Evolutionary conservation across 2,329 filamentous ascomycete genomes (phyloP), one percentile per base, ranked within the genome.

Genomic region (Parafenestella ontariensis): DNA sequence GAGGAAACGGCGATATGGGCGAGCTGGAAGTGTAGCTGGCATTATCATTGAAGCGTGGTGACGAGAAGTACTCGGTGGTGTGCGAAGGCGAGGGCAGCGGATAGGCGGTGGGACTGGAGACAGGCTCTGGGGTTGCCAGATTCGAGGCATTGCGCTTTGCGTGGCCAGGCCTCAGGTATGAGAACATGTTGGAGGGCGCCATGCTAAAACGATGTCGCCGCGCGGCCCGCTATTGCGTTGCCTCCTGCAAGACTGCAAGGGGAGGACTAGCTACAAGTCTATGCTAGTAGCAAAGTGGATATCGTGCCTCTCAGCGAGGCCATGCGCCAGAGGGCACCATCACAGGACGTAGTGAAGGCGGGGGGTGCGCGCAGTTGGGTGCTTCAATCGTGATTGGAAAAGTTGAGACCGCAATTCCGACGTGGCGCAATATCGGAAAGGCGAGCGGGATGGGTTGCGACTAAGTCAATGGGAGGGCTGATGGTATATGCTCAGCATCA

Each of bases 181-280:
- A 74, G 52, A 77, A 77, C 68, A 77, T 72, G 58, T 66, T 73
- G 45, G 72, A 75, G 61, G 74, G 74, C 59, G 74, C 73, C 73
- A 76, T 77, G 53, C 45, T 52, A 51, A 44, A 52, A 48, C 48
- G 48, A 31, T 45, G 39, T 46, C 56, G 60, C 54, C 58, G 52
- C 56, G 59, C 58, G 39, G 56, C 56, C n/a, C 49, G 47, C 57
- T 54, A 49, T 57, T 60, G 64, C 56, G 59, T 52, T 57, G 52
- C 56, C 45, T n/a, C 49, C 52, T 54, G 46, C 45, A 49, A 46
- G 49, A 52, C 49, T 39, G 52, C 46, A 41, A n/a, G 37, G 23
- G 45, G 42, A 21, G 37, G 17, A 28, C 9, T 24, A 17, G 40
- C 29, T 39, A 48, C 51, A 45, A 52, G 45, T 29, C 29, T 47